Evolutionary conservation across 805 yeast genomes (phyloP), one percentile per base, ranked within the genome.

Genomic region (Teunomyces aglyptinius): DNA sequence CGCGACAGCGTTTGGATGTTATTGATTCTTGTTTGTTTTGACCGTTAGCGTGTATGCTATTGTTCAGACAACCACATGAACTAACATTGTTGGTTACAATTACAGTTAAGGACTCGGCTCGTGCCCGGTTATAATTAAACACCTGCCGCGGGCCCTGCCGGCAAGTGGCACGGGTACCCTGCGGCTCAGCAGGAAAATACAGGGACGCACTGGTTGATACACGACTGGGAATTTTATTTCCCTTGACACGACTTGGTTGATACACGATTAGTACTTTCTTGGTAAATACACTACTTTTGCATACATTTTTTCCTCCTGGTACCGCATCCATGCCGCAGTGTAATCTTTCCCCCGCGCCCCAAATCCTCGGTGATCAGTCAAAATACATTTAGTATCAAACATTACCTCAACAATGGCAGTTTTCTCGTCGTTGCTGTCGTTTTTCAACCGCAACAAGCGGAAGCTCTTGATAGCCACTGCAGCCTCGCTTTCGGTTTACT

Each of bases 401-500:
- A 40, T 13, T 13, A n/a, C 11, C 40, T 28, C 29, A 42, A 34
- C 18, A 31, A 72, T 72, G 77, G 68, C 75, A 3, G 52, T 72
- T 3, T 72, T 72, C 49, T 67, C 75, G 45, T 61, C 72, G 15
- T 56, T 72, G 46, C 64, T 72, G 42, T 57, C 68, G 34, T 71
- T 71, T 49, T 66, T 72, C 56, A 67, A 63, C 44, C 68, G 76
- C 52, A 68, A 72, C 52, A 70, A 64, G 53, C 58, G 67, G 46
- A 69, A 67, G 52, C 50, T 72, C 27, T 19, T 70, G 24, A 45
- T 68, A 13, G 59, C 76, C 0, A 54, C 73, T 12, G 58, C 70
- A 5, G 55, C 68, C 4, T 49, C 72, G 8, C 53, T 69, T n/a
- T 63, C 75, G 5, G 51, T 61, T 5, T 72, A 72, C 55, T 60